A percentile compares a stretch with the other conserved stretches of the same genome.
These are phyloP conservation scores for Paramyrothecium roridum DNA, from an alignment of 2,329 filamentous ascomycete species.

Conservation along the genomic window DNA sequence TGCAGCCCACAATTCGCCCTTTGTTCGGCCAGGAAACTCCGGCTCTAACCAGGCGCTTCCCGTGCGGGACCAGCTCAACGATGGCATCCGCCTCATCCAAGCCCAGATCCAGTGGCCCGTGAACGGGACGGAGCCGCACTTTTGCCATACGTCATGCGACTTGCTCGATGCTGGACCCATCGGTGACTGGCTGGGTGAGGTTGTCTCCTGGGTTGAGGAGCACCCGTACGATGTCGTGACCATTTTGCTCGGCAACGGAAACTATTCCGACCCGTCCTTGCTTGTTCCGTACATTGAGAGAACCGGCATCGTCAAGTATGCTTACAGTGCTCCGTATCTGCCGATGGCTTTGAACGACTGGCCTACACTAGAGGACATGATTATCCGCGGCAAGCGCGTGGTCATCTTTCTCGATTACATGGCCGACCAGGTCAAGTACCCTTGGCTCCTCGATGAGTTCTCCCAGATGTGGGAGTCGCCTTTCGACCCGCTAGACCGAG, in stretches of 20 bases:
- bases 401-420: slow-evolving; percentile 84
- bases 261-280: slow-evolving; percentile 61
- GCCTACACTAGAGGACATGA: slow-evolving; percentile 79
- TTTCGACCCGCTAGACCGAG: slow-evolving; percentile 64
- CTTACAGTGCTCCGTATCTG: slow-evolving; percentile 68
- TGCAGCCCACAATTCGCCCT: slow-evolving; percentile 78
- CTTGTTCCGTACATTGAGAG: slow-evolving; percentile 68
- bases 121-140: slow-evolving; percentile 56
- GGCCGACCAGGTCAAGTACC: slow-evolving; percentile 72
- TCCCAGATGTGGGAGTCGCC: slow-evolving; percentile 87
- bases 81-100: slow-evolving; percentile 66
- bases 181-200: slow-evolving; percentile 65
- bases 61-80: slow-evolving; percentile 71
- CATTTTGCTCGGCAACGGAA: slow-evolving; percentile 80
- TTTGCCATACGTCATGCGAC: slow-evolving; percentile 83
- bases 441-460: slow-evolving; percentile 87
- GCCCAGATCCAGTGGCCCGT: slow-evolving; percentile 59
- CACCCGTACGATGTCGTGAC: slow-evolving; percentile 88
- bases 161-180: slow-evolving; percentile 79
- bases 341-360: slow-evolving; percentile 74
- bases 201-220: slow-evolving; percentile 67
- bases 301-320: slow-evolving; percentile 68
- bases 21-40: slow-evolving; percentile 65
- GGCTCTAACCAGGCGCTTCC: slow-evolving; percentile 71
- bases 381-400: slow-evolving; percentile 66